These are phyloP conservation scores for Notholithocarpus densiflorus DNA, from an alignment of 306 rosid species.

Conservation along the genomic window DNA sequence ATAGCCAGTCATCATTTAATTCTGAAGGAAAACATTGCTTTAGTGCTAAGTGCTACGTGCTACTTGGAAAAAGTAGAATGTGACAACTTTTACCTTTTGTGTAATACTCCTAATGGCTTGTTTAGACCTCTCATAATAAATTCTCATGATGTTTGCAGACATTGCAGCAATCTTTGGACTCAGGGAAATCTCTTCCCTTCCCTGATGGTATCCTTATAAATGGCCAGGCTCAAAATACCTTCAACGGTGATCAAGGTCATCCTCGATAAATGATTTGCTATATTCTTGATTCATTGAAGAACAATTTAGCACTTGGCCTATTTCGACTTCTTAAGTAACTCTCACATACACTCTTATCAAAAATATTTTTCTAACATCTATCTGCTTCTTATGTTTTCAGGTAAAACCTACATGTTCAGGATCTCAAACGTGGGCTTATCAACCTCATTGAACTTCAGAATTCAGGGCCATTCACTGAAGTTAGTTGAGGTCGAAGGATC, in stretches of 20 bases:
- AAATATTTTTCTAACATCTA: constrained; percentile 12
- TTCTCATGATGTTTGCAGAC: constrained; percentile 38
- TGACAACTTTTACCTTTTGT: neutral
- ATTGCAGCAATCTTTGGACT: constrained; percentile 65
- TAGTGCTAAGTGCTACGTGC: neutral
- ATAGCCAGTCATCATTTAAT: neutral
- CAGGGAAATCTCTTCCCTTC: constrained; percentile 68
- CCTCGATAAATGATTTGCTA: neutral
- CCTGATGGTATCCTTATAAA: constrained; percentile 86
- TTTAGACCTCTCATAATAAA: neutral
- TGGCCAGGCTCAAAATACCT: constrained; percentile 60
- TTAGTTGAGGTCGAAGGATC: constrained; percentile 94
- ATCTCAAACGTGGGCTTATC: constrained; percentile 89
- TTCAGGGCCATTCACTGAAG: constrained; percentile 75
- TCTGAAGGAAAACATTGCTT: neutral
- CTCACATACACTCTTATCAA: neutral
- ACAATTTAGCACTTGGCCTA: neutral
- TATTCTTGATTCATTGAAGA: neutral
- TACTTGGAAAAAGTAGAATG: neutral
- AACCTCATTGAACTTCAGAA: constrained; percentile 78
- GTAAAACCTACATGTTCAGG: constrained; percentile 88
- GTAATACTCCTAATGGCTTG: neutral
- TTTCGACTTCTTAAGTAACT: neutral
- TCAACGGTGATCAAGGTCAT: constrained; percentile 75
- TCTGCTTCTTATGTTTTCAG: constrained; percentile 42